Evolutionary conservation across 768 basidiomycete species (phyloP).

Genomic region (Baorangia bicolor): DNA sequence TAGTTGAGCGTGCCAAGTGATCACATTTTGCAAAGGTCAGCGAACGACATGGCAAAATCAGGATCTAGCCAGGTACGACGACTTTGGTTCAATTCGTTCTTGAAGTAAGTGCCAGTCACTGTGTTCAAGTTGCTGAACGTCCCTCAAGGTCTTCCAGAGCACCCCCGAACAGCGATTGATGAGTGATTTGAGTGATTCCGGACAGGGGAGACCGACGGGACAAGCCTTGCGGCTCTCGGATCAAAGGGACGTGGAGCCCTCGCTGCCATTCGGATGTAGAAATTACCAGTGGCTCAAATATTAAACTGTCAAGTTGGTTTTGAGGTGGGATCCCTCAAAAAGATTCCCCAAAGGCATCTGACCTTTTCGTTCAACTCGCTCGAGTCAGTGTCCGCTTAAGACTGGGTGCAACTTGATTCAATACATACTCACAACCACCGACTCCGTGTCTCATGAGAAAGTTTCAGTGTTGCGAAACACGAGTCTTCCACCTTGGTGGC

Average conservation of each 20-base stretch:
- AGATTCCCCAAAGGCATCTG: not conserved
- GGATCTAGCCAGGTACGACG: not conserved
- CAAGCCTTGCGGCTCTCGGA: not conserved
- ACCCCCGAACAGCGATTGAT: too few relatives aligned
- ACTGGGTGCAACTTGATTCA: too few relatives aligned
- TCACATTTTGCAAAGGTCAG: not conserved
- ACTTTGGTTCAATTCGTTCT: not conserved
- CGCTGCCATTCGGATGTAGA: not conserved
- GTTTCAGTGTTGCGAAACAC: not conserved
- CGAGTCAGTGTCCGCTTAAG: not conserved
- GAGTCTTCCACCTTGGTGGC: not conserved
- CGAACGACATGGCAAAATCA: not conserved
- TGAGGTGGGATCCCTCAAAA: not conserved
- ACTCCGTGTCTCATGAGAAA: not conserved
- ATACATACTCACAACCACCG: not conserved
- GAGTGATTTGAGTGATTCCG: not conserved
- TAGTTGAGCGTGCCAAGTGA: not conserved
- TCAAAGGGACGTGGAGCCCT: not conserved
- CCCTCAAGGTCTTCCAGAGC: too few relatives aligned
- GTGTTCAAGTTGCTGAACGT: not conserved
- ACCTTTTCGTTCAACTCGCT: not conserved
- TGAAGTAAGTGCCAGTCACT: not conserved
- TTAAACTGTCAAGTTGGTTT: too few relatives aligned
- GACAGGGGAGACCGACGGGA: not conserved
- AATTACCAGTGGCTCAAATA: too few relatives aligned